Percentiles rank a stretch among this genome's conserved stretches.
Conservation (phyloP, 192 early-diverging fungal genomes). For the Backusella circina region DNA sequence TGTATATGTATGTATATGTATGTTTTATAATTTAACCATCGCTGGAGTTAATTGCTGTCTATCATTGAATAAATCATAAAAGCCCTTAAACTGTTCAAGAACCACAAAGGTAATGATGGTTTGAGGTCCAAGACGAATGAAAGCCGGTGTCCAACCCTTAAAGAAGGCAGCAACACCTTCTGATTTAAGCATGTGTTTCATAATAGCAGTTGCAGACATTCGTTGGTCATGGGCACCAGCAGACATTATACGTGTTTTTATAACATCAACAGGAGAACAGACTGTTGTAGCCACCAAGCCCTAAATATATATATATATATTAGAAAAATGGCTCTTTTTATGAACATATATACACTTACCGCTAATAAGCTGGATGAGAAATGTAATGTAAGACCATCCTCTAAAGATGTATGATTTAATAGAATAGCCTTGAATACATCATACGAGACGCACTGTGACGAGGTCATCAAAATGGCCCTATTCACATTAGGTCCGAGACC, state of each 20-base stretch:
- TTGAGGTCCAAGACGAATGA: constrained; percentile 76
- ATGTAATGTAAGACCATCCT: constrained; percentile 63
- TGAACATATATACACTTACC: constrained; percentile 25
- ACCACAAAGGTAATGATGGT: constrained; percentile 80
- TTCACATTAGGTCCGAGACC: constrained; percentile 88
- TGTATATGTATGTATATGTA: neutral
- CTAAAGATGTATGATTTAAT: constrained; percentile 49
- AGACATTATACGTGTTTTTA: constrained; percentile 85
- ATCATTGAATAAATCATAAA: neutral
- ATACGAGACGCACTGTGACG: constrained; percentile 68
- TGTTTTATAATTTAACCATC: neutral
- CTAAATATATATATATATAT: constrained; percentile 14
- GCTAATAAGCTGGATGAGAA: constrained; percentile 69
- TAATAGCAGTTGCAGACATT: constrained; percentile 40
- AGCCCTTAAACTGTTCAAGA: constrained; percentile 63
- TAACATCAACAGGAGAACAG: constrained; percentile 74
- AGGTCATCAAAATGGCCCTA: constrained; percentile 82
- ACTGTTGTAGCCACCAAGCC: constrained; percentile 72
- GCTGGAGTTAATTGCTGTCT: neutral
- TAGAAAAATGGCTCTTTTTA: neutral
- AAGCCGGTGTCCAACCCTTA: constrained; percentile 83
- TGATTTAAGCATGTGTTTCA: constrained; percentile 29
- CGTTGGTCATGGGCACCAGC: constrained; percentile 23
- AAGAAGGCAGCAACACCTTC: constrained; percentile 71
- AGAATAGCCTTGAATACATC: constrained; percentile 71